These are phyloP conservation scores for Lepidium campestre DNA, from an alignment of 441 rosid genomes.

Conservation along the genomic window DNA sequence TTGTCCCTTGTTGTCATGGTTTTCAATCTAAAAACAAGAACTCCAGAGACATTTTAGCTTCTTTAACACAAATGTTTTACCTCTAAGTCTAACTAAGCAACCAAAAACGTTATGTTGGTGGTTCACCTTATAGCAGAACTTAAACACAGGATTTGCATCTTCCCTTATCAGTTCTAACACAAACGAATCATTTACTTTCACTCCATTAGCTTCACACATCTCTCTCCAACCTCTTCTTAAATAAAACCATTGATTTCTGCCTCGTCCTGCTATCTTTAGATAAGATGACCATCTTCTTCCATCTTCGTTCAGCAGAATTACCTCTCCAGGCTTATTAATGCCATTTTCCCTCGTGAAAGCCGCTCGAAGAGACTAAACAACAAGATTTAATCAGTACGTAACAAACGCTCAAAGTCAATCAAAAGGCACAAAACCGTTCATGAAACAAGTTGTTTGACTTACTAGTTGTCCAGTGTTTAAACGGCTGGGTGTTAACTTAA, in stretches of 20 bases:
- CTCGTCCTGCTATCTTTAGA: slow-evolving; percentile 1
- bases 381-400: not conserved
- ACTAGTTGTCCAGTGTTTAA: slow-evolving; percentile 11
- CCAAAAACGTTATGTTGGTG: not conserved
- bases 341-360: slow-evolving; percentile 7
- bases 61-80: not conserved
- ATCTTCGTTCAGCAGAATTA: slow-evolving; percentile 12
- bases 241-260: slow-evolving; percentile 12
- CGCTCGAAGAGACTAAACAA: slow-evolving; percentile 20
- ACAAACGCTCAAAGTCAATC: not conserved
- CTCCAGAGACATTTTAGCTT: not conserved
- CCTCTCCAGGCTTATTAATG: slow-evolving; percentile 2
- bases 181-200: slow-evolving; percentile 17
- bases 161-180: slow-evolving; percentile 5
- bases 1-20: not conserved
- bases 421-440: not conserved
- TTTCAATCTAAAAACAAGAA: not conserved
- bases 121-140: slow-evolving; percentile 23
- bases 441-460: slow-evolving; percentile 5
- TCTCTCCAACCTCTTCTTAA: slow-evolving; percentile 30
- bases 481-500: slow-evolving; percentile 9
- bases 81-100: not conserved
- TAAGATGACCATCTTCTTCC: slow-evolving; percentile 22
- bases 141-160: slow-evolving; percentile 12
- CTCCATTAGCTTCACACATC: slow-evolving; percentile 25